These are phyloP conservation scores for Colletotrichum navitas DNA, from an alignment of 2,329 filamentous ascomycete species.

Conservation along the genomic window DNA sequence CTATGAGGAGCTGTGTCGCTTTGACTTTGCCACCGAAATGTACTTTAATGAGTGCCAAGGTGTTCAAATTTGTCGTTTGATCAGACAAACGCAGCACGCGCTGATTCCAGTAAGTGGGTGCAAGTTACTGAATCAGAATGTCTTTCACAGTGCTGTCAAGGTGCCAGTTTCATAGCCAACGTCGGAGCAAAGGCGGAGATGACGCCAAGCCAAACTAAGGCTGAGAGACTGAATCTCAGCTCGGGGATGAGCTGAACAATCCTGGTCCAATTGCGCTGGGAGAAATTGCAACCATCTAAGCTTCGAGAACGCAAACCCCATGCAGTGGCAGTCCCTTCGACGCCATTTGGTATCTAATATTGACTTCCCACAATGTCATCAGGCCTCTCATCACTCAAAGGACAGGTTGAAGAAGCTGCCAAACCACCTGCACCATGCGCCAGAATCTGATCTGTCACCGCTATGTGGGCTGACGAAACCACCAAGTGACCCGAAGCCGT, in stretches of 20 bases:
- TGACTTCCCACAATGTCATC: slow-evolving; percentile 5
- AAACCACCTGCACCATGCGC: not conserved
- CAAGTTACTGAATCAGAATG: slow-evolving; percentile 17
- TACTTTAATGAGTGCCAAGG: slow-evolving; percentile 12
- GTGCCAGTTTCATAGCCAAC: not conserved
- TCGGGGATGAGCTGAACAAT: not conserved
- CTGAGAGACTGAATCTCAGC: not conserved
- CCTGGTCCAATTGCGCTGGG: not conserved
- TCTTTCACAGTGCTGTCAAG: slow-evolving; percentile 11
- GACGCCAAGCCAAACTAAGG: not conserved
- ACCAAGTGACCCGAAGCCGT: slow-evolving; percentile 18
- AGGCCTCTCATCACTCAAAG: not conserved
- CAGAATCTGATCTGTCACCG: not conserved
- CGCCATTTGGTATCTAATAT: slow-evolving; percentile 18
- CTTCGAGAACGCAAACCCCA: not conserved
- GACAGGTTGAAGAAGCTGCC: not conserved
- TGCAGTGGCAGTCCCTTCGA: not conserved
- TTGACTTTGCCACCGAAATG: not conserved
- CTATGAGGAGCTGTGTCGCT: not conserved
- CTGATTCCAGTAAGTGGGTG: not conserved
- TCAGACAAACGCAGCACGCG: not conserved
- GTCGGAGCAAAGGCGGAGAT: slow-evolving; percentile 10
- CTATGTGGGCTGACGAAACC: slow-evolving; percentile 6
- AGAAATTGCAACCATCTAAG: not conserved
- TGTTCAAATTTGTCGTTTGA: not conserved